Evolutionary conservation across 176 grass and related monocot genomes (phyloP).

Genomic region (Carex scoparia): DNA sequence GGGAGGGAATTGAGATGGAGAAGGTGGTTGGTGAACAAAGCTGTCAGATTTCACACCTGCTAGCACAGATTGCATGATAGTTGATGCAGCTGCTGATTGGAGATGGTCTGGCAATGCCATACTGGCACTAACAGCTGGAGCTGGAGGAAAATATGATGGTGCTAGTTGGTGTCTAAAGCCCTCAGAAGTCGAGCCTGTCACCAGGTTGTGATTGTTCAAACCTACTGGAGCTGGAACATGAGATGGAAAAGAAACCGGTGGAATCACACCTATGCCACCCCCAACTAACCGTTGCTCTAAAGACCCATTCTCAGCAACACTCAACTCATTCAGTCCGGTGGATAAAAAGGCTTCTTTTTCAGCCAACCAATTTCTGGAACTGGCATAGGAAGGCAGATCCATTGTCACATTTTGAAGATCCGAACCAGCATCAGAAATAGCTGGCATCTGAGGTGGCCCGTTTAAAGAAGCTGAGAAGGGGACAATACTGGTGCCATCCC

Average conservation of each 20-base stretch:
- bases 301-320: slow-evolving; percentile 49
- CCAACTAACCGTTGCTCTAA: slow-evolving; percentile 39
- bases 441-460: slow-evolving; percentile 25
- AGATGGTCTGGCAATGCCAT: background rate
- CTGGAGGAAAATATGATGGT: slow-evolving; percentile 12
- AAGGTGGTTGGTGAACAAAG: slow-evolving; percentile 14
- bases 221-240: slow-evolving; percentile 34
- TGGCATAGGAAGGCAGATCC: slow-evolving; percentile 27
- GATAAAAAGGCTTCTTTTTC: slow-evolving; percentile 48
- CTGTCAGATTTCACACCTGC: slow-evolving; percentile 1
- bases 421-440: slow-evolving; percentile 27
- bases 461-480: slow-evolving; percentile 37
- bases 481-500: slow-evolving; percentile 33
- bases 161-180: slow-evolving; percentile 8
- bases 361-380: slow-evolving; percentile 28
- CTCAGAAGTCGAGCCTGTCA: slow-evolving; percentile 24
- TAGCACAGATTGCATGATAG: slow-evolving; percentile 13
- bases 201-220: slow-evolving; percentile 14
- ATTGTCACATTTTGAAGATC: slow-evolving; percentile 23
- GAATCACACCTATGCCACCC: slow-evolving; percentile 31
- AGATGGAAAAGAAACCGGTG: slow-evolving; percentile 30
- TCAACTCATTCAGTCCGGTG: slow-evolving; percentile 45
- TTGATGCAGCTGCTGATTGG: background rate
- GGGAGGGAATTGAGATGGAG: slow-evolving; percentile 24
- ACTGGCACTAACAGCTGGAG: slow-evolving; percentile 1